Evolutionary conservation across 2,329 filamentous ascomycete species (phyloP).

Genomic region (Aureobasidium namibiae): DNA sequence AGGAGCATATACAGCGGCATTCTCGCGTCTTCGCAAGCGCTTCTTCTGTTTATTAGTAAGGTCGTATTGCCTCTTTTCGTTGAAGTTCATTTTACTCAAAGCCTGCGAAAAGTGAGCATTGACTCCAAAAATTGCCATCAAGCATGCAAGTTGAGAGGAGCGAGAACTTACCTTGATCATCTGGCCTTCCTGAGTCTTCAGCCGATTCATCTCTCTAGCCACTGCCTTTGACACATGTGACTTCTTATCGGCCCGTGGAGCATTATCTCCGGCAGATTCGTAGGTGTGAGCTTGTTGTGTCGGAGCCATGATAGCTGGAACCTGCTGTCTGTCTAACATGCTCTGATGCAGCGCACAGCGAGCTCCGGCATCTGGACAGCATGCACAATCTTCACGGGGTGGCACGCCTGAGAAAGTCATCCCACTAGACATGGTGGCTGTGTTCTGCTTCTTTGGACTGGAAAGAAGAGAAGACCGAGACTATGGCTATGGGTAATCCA

Average conservation of each 20-base stretch:
- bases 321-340: not conserved
- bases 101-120: not conserved
- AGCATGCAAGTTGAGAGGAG: not conserved
- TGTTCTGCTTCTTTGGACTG: not conserved
- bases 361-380: not conserved
- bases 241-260: not conserved
- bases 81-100: not conserved
- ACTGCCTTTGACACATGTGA: not conserved
- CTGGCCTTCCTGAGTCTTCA: not conserved
- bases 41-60: not conserved
- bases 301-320: not conserved
- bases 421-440: not conserved
- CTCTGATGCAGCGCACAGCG: conserved; percentile 1
- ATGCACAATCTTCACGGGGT: not conserved
- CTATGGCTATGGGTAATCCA: not conserved
- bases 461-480: not conserved
- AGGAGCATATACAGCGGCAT: not conserved
- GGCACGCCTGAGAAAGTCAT: not conserved
- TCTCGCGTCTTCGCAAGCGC: not conserved
- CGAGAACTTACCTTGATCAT: not conserved
- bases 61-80: not conserved
- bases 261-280: not conserved
- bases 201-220: not conserved
- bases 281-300: not conserved
- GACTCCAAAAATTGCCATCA: not conserved